Evolutionary conservation across 768 basidiomycete species (phyloP).

Genomic region (Filobasidium floriforme): DNA sequence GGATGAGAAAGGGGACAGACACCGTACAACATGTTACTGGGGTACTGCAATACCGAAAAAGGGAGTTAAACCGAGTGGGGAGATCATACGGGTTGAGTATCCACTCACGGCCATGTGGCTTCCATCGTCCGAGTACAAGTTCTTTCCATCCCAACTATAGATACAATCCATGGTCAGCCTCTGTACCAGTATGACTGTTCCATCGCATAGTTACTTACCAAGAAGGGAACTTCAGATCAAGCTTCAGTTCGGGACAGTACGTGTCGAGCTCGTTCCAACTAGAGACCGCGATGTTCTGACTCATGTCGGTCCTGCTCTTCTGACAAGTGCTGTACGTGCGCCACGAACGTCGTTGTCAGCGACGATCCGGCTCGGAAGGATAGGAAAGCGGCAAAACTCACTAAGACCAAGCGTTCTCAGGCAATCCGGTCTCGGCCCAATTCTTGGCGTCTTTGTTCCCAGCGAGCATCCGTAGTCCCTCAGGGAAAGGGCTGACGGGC

Average conservation of each 20-base stretch:
- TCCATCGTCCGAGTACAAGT: constrained; percentile 30
- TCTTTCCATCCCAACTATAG: constrained; percentile 34
- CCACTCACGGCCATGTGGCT: constrained; percentile 29
- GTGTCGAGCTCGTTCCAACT: constrained; percentile 28
- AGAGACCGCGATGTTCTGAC: constrained; percentile 17
- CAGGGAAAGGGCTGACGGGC: constrained; percentile 33
- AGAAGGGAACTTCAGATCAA: constrained; percentile 32
- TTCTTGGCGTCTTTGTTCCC: constrained; percentile 35
- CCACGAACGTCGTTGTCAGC: background rate
- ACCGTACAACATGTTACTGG: constrained; percentile 23
- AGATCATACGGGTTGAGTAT: background rate
- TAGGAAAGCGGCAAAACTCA: background rate
- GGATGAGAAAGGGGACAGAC: constrained; percentile 35
- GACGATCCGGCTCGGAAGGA: background rate
- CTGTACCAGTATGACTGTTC: background rate
- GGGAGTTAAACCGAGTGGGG: constrained; percentile 24
- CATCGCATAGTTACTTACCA: constrained; percentile 16
- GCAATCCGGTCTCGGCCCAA: constrained; percentile 20
- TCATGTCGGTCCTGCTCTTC: background rate
- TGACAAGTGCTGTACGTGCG: constrained; percentile 6
- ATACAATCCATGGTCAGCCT: background rate
- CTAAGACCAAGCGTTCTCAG: constrained; percentile 9
- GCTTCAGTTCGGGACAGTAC: constrained; percentile 34
- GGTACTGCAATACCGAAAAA: background rate
- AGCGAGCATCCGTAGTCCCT: constrained; percentile 36